Base-by-base conservation (phyloP, 2,329 filamentous ascomycete species). In the Zymoseptoria pseudotritici region DNA sequence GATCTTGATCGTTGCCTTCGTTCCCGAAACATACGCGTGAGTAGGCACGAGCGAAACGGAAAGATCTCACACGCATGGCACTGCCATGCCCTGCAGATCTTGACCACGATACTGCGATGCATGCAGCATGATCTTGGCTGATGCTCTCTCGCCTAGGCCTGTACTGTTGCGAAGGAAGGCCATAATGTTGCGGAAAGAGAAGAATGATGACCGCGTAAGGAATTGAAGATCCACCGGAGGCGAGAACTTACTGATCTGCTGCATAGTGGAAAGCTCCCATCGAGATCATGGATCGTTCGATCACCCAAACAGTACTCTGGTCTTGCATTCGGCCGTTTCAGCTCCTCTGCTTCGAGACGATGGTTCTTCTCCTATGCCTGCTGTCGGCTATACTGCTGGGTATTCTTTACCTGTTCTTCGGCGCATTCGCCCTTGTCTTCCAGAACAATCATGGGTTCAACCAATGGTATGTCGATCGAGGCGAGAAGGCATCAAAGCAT, bases 371-470 rank as follows among this genome's bases (percentile, higher is more conserved):
- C 66, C 84, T 97, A 24, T 94, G 91, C 74, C 76, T 94, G 21
- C 89, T 92, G 67, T 90, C 89, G 0, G 90, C 91, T 49, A 84
- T 97, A 57, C 78, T 96, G n/a, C 80, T 96, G 7, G 92, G 91
- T 4, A 88, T 96, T 52, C 77, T 96, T 2, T 96, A 96, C 71
- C 83, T 96, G 49, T 96, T 95, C 78, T 95, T 96, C 72, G 91
- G 91, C 20, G 91, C 91, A 0, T 96, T 96, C 69, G 83, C 88
- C 4, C 78, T 95, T 52, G 86, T 96, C 17, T 96, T 96, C 70
- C 73, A 80, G 24, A 83, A 81, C 52, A 86, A 88, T 53, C 88
- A 95, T 72, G 85, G 83, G 20, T 91, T 96, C 77, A 85, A 84
- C 57, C 78, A 91, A 10, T 94, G 88, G 57, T 26, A 50, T 55